phyloP scores from a whole-genome alignment of 2,329 filamentous ascomycete species.

The Fusarium protoensiforme region DNA sequence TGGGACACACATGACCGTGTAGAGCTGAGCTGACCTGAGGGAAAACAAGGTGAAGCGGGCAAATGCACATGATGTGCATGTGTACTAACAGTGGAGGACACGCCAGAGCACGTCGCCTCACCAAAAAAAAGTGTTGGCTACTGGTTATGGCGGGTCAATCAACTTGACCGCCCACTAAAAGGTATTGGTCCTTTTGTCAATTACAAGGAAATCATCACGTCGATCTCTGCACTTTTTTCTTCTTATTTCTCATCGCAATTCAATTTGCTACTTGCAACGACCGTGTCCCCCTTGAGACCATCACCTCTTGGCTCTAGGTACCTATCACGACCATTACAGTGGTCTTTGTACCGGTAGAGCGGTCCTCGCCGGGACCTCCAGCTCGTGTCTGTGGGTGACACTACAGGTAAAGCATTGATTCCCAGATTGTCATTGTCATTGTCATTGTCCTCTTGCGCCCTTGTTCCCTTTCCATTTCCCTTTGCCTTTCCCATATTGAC shows the following conservation, averaged over 20 bases:
- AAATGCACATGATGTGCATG: conserved; percentile 9
- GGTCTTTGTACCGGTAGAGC: conserved; percentile 28
- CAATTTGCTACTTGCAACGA: conserved; percentile 21
- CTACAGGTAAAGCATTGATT: conserved; percentile 21
- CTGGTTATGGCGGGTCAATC: neutral
- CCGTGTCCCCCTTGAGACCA: conserved; percentile 9
- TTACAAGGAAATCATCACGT: neutral
- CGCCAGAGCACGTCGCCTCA: neutral
- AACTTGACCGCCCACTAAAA: neutral
- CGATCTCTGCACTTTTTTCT: neutral
- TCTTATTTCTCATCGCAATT: neutral
- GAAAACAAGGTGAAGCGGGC: conserved; percentile 17
- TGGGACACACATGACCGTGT: conserved; percentile 21
- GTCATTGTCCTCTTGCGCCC: conserved; percentile 25
- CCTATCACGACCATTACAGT: conserved; percentile 23
- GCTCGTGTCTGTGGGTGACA: conserved; percentile 26
- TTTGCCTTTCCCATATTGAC: neutral
- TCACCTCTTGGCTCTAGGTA: conserved; percentile 15
- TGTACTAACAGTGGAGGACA: conserved; percentile 1
- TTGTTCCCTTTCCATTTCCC: conserved; percentile 3
- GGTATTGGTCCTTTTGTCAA: neutral
- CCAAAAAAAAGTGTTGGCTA: neutral
- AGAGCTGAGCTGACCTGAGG: neutral
- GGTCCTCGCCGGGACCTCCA: conserved; percentile 24
- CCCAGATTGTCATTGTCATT: conserved; percentile 13